Evolutionary conservation across 2,329 filamentous ascomycete species (phyloP).

Genomic region (Stachybotrys chlorohalonatus): DNA sequence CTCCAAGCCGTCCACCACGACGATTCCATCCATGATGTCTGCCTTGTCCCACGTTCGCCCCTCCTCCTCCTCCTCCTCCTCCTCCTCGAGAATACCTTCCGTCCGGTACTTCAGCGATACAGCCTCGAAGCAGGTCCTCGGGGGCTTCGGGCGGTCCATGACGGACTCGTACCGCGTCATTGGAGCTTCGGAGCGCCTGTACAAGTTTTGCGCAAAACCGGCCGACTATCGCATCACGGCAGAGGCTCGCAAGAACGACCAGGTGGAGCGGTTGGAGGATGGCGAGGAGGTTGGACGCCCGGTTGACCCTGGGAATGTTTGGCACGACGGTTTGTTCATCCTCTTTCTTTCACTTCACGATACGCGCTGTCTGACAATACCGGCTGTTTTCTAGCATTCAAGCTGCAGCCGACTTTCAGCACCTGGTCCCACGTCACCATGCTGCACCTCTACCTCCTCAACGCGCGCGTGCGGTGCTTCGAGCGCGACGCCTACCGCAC

Average conservation of each 20-base stretch:
- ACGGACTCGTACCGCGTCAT: constrained; percentile 62
- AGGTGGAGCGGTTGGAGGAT: constrained; percentile 61
- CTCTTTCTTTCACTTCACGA: not conserved
- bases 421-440: constrained; percentile 96
- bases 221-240: constrained; percentile 71
- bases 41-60: not conserved
- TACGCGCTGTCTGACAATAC: not conserved
- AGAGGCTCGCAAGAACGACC: constrained; percentile 53
- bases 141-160: constrained; percentile 22
- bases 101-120: constrained; percentile 28
- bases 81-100: constrained; percentile 7
- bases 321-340: constrained; percentile 63
- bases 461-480: constrained; percentile 73
- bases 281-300: constrained; percentile 69
- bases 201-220: constrained; percentile 62
- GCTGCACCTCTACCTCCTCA: constrained; percentile 89
- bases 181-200: constrained; percentile 67
- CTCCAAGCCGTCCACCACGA: constrained; percentile 6
- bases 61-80: not conserved
- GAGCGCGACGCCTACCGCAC: constrained; percentile 57
- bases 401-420: constrained; percentile 78
- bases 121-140: constrained; percentile 19
- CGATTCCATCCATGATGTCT: not conserved
- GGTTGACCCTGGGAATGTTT: constrained; percentile 30
- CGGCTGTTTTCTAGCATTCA: constrained; percentile 49